Evolutionary conservation across 306 rosid species (phyloP).

Genomic region (Dryas octopetala): DNA sequence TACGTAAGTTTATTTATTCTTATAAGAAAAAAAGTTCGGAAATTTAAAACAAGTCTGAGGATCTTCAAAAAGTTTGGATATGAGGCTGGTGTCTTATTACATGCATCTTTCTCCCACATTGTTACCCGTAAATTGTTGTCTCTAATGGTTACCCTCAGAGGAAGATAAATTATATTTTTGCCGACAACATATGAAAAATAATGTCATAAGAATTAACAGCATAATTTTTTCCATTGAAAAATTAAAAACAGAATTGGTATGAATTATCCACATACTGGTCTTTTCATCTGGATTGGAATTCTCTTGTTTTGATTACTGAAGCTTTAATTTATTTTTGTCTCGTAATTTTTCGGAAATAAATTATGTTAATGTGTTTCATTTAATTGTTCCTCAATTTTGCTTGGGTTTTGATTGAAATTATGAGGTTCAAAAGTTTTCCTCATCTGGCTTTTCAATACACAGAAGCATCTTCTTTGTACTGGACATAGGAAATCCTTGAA

Average conservation of each 20-base stretch:
- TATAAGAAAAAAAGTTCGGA: not conserved
- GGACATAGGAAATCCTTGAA: not conserved
- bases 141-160: not conserved
- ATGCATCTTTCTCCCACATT: not conserved
- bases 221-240: no score
- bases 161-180: not conserved
- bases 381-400: not conserved
- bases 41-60: not conserved
- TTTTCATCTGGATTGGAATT: no score
- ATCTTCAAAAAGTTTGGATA: not conserved
- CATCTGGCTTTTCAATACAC: not conserved
- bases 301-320: no score
- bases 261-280: no score
- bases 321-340: not conserved
- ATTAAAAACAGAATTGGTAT: no score
- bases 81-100: not conserved
- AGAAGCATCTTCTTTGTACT: not conserved
- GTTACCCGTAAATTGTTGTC: not conserved
- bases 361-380: not conserved
- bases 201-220: no score
- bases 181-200: no score
- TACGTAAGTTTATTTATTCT: slow-evolving; percentile 59
- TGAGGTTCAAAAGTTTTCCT: not conserved
- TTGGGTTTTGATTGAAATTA: not conserved
- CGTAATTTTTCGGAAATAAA: not conserved